Conservation (phyloP, 2,329 filamentous ascomycete genomes). For the Septoria linicola region DNA sequence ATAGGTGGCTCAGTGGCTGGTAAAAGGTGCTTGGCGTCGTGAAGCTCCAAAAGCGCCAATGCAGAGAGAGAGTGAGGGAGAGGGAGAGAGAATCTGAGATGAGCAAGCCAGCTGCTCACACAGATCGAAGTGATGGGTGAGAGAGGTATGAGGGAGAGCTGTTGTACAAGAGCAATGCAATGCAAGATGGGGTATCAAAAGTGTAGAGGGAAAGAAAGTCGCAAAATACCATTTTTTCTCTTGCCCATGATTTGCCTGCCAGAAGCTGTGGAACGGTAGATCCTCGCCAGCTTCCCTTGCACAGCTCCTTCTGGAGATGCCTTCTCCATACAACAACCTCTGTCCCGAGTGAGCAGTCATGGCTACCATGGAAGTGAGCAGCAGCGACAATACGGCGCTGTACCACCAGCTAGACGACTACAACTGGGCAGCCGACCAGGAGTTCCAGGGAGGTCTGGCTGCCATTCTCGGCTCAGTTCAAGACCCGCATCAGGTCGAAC, state of each 20-base stretch:
- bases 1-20: background rate
- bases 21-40: too few species aligned
- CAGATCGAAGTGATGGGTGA: background rate
- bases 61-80: background rate
- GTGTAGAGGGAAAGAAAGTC: too few species aligned
- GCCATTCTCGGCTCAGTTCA: slow-evolving; percentile 63
- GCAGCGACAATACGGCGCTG: slow-evolving; percentile 36
- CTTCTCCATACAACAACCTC: too few species aligned
- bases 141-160: background rate
- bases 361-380: slow-evolving; percentile 20
- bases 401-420: slow-evolving; percentile 65
- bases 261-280: background rate
- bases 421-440: slow-evolving; percentile 65
- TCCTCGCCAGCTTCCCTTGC: too few species aligned
- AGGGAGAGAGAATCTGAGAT: background rate
- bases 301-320: too few species aligned
- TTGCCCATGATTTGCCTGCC: background rate
- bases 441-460: slow-evolving; percentile 66
- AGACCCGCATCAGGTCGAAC: slow-evolving; percentile 54
- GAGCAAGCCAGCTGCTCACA: background rate
- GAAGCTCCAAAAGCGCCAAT: too few species aligned
- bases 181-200: too few species aligned
- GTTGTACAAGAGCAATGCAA: too few species aligned
- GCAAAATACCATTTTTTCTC: too few species aligned
- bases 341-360: too few species aligned